Base-by-base conservation (phyloP, 2,329 filamentous ascomycete species). In the Macrophomina phaseolina region DNA sequence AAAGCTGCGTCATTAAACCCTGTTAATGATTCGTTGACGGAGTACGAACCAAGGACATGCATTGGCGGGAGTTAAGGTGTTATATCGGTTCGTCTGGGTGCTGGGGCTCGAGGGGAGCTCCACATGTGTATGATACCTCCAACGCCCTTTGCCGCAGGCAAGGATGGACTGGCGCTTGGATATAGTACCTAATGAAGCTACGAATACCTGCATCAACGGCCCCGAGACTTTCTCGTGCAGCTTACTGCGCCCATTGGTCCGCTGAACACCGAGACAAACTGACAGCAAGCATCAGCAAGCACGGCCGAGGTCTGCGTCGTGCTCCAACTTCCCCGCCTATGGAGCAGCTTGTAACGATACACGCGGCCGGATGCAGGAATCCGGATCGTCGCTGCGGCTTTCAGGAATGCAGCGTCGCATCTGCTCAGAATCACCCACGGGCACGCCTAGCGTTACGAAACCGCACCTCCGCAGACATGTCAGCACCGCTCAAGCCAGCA, bases 101-200 rank as follows among this genome's bases (percentile, higher is more conserved):
- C 40, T 36, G 40, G 56, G 42, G 40, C 56, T 61, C 56, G 9
- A 61, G 42, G 56, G 18, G 56, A 48, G 56, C 40, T 61, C 56
- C 30, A 18, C 42, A 40, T 32, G 52, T 65, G 64, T 65, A 65
- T 65, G 53, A 55, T 65, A 65, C 53, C 64, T 65, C 52, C 52
- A 65, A 61, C 64, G 64, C 64, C 64, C 64, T 66, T 66, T 66
- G 64, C 64, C 64, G 55, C 64, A 66, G 64, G 64, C 64, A 66
- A 66, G 56, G 64, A 60, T 62, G 38, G n/a, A 49, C 64, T 62
- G 64, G 64, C 64, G 56, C 38, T 53, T 53, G 64, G 64, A 55
- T 38, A 48, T 61, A 61, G 64, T 61, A 46, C 62, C 49, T 55
- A 66, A 66, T 66, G 64, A 66, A 66, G 45, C 46, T 45, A 66